Evolutionary conservation across 1,284 basidiomycete species (phyloP), one percentile per base, ranked within the genome.

Genomic region (Phylloporus sp.): DNA sequence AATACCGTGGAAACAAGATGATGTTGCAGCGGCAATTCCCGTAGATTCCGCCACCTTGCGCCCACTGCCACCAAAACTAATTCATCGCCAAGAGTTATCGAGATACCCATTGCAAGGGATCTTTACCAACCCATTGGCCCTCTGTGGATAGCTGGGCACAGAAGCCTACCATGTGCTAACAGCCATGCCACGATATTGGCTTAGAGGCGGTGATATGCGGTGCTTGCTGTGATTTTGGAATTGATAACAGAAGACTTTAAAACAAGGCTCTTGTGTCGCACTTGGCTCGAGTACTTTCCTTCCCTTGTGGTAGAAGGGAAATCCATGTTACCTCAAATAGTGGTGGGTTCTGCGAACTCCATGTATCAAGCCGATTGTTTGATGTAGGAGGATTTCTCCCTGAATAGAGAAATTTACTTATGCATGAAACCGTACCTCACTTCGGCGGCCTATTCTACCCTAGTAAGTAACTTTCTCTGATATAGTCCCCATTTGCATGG

Each of bases 161-260:
- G 56, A 56, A 60, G 41, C 15, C 23, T 49, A 35, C 58, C 52
- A 2, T 43, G 11, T 43, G 19, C 37, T 55, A 6, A 66, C 23
- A 60, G 56, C 58, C 37, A 68, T 64, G 58, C 49, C 19, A 41
- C 47, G 29, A 25, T 27, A 49, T 32, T 55, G 35, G 59, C 49
- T 27, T 35, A 49, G 45, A 67, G 25, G 73, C 66, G n/a, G 45
- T 72, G 70, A 29, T 47, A 59, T 71, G 64, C 71, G 37, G 66
- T 74, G 66, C 32, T 65, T 71, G 70, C 74, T 76, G 74, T 74
- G 63, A 58, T 25, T 45, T 45, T 45, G 64, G 32, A 63, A 49
- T 57, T 39, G 53, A 60, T 57, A 58, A 45, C n/a, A 37, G 47
- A 4, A 29, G 25, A 53, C 0, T 52, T 67, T 67, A 67, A 72